Evolutionary conservation across 2,329 filamentous ascomycete genomes (phyloP), one percentile per base, ranked within the genome.

Genomic region (Apiospora sp.): DNA sequence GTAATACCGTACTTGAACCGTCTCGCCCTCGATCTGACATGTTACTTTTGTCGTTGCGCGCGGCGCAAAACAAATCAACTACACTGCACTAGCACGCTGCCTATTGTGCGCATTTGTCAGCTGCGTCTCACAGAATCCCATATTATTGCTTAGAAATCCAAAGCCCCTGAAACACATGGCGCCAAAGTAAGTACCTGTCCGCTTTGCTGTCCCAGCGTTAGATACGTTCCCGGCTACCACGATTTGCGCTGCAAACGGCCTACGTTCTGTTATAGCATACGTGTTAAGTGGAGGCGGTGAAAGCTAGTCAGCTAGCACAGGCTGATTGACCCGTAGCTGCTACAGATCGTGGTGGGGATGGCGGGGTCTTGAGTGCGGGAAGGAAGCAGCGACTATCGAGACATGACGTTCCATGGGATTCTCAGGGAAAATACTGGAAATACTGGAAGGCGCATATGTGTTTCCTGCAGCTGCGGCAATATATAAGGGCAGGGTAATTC

Each of bases 261-360:
- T 34, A 12, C 12, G 14, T 19, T 34, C 14, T 61, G 30, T 12
- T 64, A 41, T 64, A 64, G 58, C 58, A 22, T 64, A 64, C 58
- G 58, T 64, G 58, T 64, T 64, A 64, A 41, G 58, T 64, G 58
- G 58, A 64, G 58, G 58, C 58, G 58, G 58, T 64, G 34, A 64
- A 41, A 41, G 34, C 58, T 44, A 14, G 27, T 30, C 27, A 30
- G 27, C 43, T 64, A 61, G 54, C 30, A 41, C 30, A 7, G 6
- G 22, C 16, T 22, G 30, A 37, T 61, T 61, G 16, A 12, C 54
- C 54, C 54, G 30, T 64, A 41, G 19, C 19, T 22, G 30, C 34
- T n/a, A 41, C 34, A 37, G 58, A 64, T 64, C 58, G 19, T 41
- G 58, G 58, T 64, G 58, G 58, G 58, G 58, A 41, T 61, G 58